Evolutionary conservation across 129 eudicot genomes (phyloP).

Genomic region (Artemisia tridentata): DNA sequence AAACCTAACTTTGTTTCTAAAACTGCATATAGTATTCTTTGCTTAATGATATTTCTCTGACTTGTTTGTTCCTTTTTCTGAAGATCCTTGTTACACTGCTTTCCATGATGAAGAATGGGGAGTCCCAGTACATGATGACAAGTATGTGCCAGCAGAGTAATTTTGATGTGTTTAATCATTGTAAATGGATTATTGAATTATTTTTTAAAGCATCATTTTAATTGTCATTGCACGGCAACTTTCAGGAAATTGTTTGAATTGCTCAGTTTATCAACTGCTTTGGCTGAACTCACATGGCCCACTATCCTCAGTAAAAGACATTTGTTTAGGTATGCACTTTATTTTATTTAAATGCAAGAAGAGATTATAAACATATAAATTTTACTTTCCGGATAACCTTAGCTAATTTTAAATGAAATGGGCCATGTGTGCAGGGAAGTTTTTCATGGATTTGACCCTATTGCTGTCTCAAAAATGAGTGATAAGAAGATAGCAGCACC

Average conservation of each 20-base stretch:
- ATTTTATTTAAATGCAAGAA: background rate
- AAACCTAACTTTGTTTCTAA: background rate
- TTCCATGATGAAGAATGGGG: slow-evolving; percentile 21
- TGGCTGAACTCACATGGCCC: slow-evolving; percentile 94
- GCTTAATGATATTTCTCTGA: background rate
- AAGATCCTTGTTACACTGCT: background rate
- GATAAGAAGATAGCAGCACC: slow-evolving; percentile 68
- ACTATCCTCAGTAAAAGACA: slow-evolving; percentile 73
- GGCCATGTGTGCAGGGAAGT: slow-evolving; percentile 59
- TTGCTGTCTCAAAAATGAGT: slow-evolving; percentile 63
- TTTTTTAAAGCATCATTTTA: background rate
- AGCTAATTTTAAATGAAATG: slow-evolving; percentile 21
- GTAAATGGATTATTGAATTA: background rate
- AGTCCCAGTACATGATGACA: slow-evolving; percentile 30
- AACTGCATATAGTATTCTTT: background rate
- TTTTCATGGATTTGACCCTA: slow-evolving; percentile 74
- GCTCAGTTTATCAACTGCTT: slow-evolving; percentile 78
- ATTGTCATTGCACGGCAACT: slow-evolving; percentile 8
- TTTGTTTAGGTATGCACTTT: slow-evolving; percentile 55
- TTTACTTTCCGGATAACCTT: background rate
- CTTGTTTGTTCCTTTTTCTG: background rate
- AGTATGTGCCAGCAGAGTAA: slow-evolving; percentile 32
- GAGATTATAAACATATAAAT: background rate
- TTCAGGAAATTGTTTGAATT: slow-evolving; percentile 86
- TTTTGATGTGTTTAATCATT: background rate